A percentile compares a stretch with the other conserved stretches of the same genome.
phyloP scores from a whole-genome alignment of 768 basidiomycete species.

The Serendipita sp. region DNA sequence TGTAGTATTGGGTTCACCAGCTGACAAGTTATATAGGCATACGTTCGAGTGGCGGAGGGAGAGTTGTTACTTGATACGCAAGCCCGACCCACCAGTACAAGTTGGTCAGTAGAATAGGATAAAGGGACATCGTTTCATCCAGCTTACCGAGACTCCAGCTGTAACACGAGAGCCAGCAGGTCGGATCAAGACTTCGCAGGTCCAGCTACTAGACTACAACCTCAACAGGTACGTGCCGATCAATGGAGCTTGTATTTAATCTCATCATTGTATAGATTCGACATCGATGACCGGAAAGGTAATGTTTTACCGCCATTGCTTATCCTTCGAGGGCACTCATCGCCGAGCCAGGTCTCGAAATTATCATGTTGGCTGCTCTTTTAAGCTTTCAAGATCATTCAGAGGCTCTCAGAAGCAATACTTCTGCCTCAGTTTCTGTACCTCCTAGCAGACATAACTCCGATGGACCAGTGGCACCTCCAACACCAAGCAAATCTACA shows the following conservation, averaged over 20 bases:
- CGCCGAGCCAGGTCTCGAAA: slow-evolving; percentile 42
- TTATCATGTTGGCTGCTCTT: slow-evolving; percentile 58
- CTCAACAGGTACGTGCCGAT: slow-evolving; percentile 40
- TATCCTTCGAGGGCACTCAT: background rate
- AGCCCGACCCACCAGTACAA: slow-evolving; percentile 75
- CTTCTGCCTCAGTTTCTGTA: slow-evolving; percentile 7
- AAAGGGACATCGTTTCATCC: background rate
- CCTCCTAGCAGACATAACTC: slow-evolving; percentile 1
- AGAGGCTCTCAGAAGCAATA: slow-evolving; percentile 30
- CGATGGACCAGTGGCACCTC: background rate
- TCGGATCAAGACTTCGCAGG: slow-evolving; percentile 40
- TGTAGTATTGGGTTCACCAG: background rate
- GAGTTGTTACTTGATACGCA: slow-evolving; percentile 66
- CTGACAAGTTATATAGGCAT: slow-evolving; percentile 31
- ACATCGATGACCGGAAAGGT: slow-evolving; percentile 62
- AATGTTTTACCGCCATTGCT: background rate
- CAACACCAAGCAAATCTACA: background rate
- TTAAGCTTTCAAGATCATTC: slow-evolving; percentile 62
- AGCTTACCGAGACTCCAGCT: slow-evolving; percentile 19
- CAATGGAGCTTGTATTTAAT: background rate
- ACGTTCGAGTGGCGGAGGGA: slow-evolving; percentile 78
- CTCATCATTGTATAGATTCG: slow-evolving; percentile 37
- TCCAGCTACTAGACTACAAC: slow-evolving; percentile 77
- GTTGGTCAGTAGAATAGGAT: slow-evolving; percentile 21
- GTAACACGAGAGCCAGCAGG: slow-evolving; percentile 62